Base-by-base conservation (phyloP, 208 protist genomes). In the Acanthamoeba culbertsoni region DNA sequence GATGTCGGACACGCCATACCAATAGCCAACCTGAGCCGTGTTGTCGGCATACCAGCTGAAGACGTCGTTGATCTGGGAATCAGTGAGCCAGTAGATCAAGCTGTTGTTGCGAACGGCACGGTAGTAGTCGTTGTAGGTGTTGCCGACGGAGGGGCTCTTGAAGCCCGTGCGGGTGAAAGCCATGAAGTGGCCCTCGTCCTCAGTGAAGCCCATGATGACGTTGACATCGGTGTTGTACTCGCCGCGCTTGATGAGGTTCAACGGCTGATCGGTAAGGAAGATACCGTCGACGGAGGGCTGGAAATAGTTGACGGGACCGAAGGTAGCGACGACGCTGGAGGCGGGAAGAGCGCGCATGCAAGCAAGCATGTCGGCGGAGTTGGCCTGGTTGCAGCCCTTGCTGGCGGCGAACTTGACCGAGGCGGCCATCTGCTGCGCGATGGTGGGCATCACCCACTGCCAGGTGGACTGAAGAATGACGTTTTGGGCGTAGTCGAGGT, bases 121-220 rank as follows among this genome's bases (percentile, higher is more conserved):
- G 42, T 40, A 33, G 10, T 77, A 62, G 16, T 35, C 68, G 42
- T 48, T 16, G 31, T 89, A 33, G 8, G 77, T 82, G 79, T 90
- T 46, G 12, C 18, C 20, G 28, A 28, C n/a, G 18, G 18, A 51
- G 63, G 82, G 79, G 26, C 1, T 8, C 48, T 55, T 55, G 48
- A 55, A 55, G 48, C 48, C 48, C 48, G 48, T 23, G 48, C 48
- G 48, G 12, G 48, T 55, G 48, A 23, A 55, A 18, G 48, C 48
- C 48, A 55, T 55, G 48, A 23, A 14, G 79, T 94, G 3, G 90
- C 92, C 92, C 62, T 94, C 92, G 65, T 94, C 79, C 51, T 91
- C 77, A 33, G 86, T 94, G 92, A 92, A 86, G 68, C 92, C 92
- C 46, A 94, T 53, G 59, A 94, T 89, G 14, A 94, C 46, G 45